Evolutionary conservation across 73 alveolate genomes (phyloP).

Genomic region (Uronychia binucleata): DNA sequence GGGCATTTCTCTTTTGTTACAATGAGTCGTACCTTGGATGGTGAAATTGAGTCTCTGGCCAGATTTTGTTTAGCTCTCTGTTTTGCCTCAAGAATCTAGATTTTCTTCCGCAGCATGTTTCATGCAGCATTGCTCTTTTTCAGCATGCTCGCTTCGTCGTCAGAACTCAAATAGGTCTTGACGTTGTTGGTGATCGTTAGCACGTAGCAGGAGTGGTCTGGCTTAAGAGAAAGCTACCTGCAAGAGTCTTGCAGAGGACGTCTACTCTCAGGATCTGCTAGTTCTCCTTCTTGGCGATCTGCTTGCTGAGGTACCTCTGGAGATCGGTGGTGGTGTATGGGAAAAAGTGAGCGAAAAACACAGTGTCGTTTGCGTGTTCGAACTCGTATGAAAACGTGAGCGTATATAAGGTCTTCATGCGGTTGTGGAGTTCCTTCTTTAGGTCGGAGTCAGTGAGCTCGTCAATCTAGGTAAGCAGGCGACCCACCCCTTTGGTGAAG

Average conservation of each 20-base stretch:
- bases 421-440: slow-evolving; percentile 30
- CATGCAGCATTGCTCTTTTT: not conserved
- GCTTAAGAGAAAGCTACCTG: not conserved
- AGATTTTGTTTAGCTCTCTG: slow-evolving; percentile 2
- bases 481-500: slow-evolving; percentile 31
- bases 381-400: slow-evolving; percentile 76
- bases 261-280: slow-evolving; percentile 11
- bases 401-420: slow-evolving; percentile 65
- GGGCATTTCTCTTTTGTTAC: not conserved
- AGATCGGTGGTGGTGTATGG: slow-evolving; percentile 82
- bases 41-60: not conserved
- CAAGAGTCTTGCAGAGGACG: slow-evolving; percentile 20
- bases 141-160: slow-evolving; percentile 35
- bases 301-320: slow-evolving; percentile 43
- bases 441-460: slow-evolving; percentile 7
- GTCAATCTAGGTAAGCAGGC: not conserved
- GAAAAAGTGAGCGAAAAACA: slow-evolving; percentile 78
- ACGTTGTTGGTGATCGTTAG: slow-evolving; percentile 34
- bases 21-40: not conserved
- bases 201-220: slow-evolving; percentile 1
- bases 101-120: not conserved
- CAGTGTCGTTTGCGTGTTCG: slow-evolving; percentile 75
- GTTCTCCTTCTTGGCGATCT: not conserved
- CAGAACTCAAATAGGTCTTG: not conserved
- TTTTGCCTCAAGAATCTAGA: not conserved